Base-by-base conservation (phyloP, 23 red algal species). In the Gracilaria domingensis region DNA sequence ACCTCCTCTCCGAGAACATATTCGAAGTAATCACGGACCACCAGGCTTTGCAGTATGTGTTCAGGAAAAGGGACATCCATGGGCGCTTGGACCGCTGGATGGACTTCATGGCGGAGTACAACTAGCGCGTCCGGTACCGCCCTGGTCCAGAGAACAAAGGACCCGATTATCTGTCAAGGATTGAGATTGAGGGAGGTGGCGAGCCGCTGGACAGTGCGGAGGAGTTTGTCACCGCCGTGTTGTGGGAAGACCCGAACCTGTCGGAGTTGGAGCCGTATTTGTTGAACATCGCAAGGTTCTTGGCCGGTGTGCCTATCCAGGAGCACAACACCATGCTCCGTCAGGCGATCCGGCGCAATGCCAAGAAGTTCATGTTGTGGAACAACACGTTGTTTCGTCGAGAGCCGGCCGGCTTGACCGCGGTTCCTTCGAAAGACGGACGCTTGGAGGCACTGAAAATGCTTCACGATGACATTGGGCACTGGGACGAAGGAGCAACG, bases 311-410 rank as follows among this genome's bases (percentile, higher is more conserved):
- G 3, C 17, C 14, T 4, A 24, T 59, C 3, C 55, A 59, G 23
- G 17, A 59, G 23, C 3, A 59, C 17, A 18, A 59, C 55, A 8
- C 55, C 55, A 8, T 8, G 11, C 9, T 59, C 55, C 55, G 55
- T 18, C 17, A 18, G 6, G 55, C 55, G 8, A 58, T 82, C 12
- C 36, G 50, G 13, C 44, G 79, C 18, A 82, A 49, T 2, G 79
- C 79, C 20, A 82, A 82, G 30, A 82, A 4, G 40, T 82, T 82
- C 11, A 82, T 82, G 79, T 51, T 82, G 18, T 82, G 79, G 51
- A 82, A 82, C 50, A 38, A 82, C n/a, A n/a, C n/a, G n/a, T n/a
- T n/a, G n/a, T n/a, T n/a, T n/a, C n/a, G n/a, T n/a, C n/a, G n/a
- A n/a, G n/a, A n/a, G n/a, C n/a, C n/a, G n/a, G n/a, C n/a, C n/a